Evolutionary conservation across 495 filamentous ascomycete genomes (phyloP).

Genomic region (Elaphomyces granulatus): DNA sequence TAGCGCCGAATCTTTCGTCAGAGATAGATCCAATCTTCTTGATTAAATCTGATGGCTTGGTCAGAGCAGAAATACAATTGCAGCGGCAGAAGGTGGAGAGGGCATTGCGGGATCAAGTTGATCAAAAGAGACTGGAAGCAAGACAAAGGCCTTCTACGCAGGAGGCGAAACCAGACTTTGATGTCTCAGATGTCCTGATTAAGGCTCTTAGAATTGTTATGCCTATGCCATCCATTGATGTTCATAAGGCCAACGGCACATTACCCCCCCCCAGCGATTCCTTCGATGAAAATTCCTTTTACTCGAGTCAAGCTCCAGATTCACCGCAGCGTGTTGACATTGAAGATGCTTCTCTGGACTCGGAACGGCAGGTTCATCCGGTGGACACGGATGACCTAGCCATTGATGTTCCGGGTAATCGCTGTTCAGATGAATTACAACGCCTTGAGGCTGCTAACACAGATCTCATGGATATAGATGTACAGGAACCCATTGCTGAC

Average conservation of each 20-base stretch:
- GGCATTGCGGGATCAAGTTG: conserved; percentile 56
- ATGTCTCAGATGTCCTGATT: conserved; percentile 57
- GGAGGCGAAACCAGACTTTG: conserved; percentile 55
- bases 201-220: conserved; percentile 60
- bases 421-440: conserved; percentile 33
- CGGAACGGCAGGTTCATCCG: conserved; percentile 4
- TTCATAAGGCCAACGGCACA: conserved; percentile 36
- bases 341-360: conserved; percentile 10
- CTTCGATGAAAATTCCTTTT: conserved; percentile 88
- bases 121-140: conserved; percentile 44
- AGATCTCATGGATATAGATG: conserved; percentile 32
- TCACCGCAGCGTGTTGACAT: conserved; percentile 25
- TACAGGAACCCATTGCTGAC: conserved; percentile 34
- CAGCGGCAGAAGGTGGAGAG: conserved; percentile 72
- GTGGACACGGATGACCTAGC: conserved; percentile 8
- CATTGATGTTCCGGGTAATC: conserved; percentile 15
- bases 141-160: conserved; percentile 37
- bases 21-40: conserved; percentile 66
- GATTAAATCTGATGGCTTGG: conserved; percentile 69
- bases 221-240: conserved; percentile 39
- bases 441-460: conserved; percentile 33
- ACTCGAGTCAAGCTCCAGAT: conserved; percentile 62
- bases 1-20: conserved; percentile 26
- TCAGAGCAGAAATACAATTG: conserved; percentile 67
- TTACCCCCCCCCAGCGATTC: conserved; percentile 58